Conservation (phyloP, 1,284 basidiomycete species). For the Tylopilus sp. region DNA sequence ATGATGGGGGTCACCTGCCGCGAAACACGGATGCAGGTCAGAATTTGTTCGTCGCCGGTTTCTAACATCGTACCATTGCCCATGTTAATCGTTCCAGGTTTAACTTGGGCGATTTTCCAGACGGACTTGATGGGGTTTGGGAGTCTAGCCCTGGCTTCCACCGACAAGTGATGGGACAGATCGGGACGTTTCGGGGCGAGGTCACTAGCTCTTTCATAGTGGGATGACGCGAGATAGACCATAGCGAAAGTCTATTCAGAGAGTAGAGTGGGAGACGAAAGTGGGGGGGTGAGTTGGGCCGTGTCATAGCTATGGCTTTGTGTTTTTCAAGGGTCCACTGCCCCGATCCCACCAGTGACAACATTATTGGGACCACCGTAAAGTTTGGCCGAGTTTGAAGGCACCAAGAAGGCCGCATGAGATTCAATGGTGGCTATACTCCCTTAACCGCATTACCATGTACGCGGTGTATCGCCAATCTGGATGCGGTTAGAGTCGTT, state of each 20-base stretch:
- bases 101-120: constrained; percentile 44
- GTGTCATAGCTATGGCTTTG: neutral
- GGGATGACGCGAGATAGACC: constrained; percentile 36
- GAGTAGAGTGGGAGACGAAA: neutral
- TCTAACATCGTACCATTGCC: constrained; percentile 36
- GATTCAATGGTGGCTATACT: no score
- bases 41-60: neutral
- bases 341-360: no score
- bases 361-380: no score
- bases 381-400: no score
- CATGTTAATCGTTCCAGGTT: constrained; percentile 46
- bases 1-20: constrained; percentile 40
- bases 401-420: no score
- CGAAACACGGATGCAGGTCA: constrained; percentile 14
- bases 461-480: neutral
- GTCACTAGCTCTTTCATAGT: constrained; percentile 25
- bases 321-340: constrained; percentile 32
- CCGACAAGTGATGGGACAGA: constrained; percentile 40
- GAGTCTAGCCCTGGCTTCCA: constrained; percentile 41
- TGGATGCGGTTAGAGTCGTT: no score
- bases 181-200: constrained; percentile 36
- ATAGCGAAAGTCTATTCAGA: constrained; percentile 22
- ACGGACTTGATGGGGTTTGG: constrained; percentile 45
- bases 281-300: neutral
- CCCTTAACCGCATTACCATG: no score